Base-by-base conservation (phyloP, 352 stramenopile species). In the Phytophthora lateralis region DNA sequence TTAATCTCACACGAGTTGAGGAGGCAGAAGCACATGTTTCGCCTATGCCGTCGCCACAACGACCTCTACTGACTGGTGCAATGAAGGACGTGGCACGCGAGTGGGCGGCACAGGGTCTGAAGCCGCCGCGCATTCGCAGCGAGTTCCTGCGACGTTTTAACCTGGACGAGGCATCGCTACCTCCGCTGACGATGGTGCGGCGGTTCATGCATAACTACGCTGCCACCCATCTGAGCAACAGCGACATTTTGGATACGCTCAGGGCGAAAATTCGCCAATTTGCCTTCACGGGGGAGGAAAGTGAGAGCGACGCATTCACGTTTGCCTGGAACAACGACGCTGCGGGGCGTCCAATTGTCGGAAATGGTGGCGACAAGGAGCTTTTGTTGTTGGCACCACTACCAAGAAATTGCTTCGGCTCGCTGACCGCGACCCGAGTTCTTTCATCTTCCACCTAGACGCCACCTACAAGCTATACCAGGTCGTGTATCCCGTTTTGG, bases 401-500 rank as follows among this genome's bases (percentile, higher is more conserved):
- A 57, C 57, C 2, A 58, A 60, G 30, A 62, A 12, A 29, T 29
- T 58, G 14, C 30, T 59, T 6, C 12, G 34, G 26, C 35, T 20
- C 2, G 17, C 14, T 41, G 26, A 56, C 18, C 46, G 27, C 1
- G 55, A 47, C 20, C 47, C 38, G 21, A 14, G 7, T 8, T 51
- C 50, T 9, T 47, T 46, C 27, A 26, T 53, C 4, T 17, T 64
- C 21, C 60, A 74, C 21, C 39, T 74, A n/a, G 59, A 74, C 29
- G 53, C 61, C 1, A 75, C 66, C 3, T 75, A 56, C 52, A 71
- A 70, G 48, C 10, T 60, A 3, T 32, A 9, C 8, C 26, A 52
- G 15, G 47, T 46, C 1, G 47, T 2, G 15, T 51, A 43, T n/a
- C 17, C 32, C 3, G 41, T 43, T 2, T 1, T 71, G 0, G 55